These are phyloP conservation scores for Pulveroboletus ravenelii DNA, from an alignment of 768 basidiomycete species.

Conservation along the genomic window DNA sequence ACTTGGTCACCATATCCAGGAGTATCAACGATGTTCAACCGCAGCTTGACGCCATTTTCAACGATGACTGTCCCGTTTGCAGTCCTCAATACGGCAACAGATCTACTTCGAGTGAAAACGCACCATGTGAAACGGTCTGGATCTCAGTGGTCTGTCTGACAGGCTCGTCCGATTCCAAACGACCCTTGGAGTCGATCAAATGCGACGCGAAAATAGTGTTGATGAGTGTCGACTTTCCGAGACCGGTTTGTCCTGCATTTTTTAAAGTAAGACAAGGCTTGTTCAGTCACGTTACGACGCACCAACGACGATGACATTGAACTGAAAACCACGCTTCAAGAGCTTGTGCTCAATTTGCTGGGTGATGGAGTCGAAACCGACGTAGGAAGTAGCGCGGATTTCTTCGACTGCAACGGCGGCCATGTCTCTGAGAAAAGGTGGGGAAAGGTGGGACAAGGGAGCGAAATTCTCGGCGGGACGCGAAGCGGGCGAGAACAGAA, in stretches of 20 bases:
- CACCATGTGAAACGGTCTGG: conserved; percentile 90
- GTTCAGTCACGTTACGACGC: conserved; percentile 28
- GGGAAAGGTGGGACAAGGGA: conserved; percentile 6
- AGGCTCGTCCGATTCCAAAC: conserved; percentile 80
- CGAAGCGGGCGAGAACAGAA: conserved; percentile 11
- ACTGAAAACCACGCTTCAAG: conserved; percentile 98
- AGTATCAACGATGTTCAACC: conserved; percentile 97
- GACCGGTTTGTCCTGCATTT: conserved; percentile 82
- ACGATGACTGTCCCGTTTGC: conserved; percentile 63
- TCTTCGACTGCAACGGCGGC: conserved; percentile 56
- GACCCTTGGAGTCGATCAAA: conserved; percentile 96
- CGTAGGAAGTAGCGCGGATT: conserved; percentile 88
- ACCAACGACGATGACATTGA: conserved; percentile 98
- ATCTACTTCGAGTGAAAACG: conserved; percentile 23
- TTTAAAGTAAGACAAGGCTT: not conserved
- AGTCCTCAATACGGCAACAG: conserved; percentile 9
- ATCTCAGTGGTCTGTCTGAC: conserved; percentile 97
- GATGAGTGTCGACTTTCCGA: conserved; percentile 97
- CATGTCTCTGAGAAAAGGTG: conserved; percentile 24
- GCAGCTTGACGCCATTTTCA: conserved; percentile 92
- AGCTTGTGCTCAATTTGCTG: conserved; percentile 99
- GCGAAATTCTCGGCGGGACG: conserved; percentile 15
- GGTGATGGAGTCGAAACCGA: conserved; percentile 97
- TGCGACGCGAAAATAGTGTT: conserved; percentile 99
- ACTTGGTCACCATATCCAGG: conserved; percentile 98